Evolutionary conservation across 352 stramenopile species (phyloP).

Genomic region (Phytophthora palmivora): DNA sequence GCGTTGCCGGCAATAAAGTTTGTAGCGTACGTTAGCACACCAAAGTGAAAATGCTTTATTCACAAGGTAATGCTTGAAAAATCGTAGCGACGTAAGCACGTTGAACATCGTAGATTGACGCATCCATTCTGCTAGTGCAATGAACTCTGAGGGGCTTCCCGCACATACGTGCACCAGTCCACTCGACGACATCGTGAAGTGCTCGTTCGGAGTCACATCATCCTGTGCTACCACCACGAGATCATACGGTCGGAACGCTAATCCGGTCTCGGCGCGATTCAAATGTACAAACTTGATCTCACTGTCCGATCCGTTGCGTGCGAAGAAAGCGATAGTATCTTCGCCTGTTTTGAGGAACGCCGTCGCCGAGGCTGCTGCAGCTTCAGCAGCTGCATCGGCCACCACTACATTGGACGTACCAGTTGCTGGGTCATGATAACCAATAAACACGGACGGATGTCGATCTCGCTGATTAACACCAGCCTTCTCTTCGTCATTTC

Average conservation of each 20-base stretch:
- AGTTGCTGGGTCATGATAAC: conserved; percentile 55
- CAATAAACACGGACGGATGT: conserved; percentile 50
- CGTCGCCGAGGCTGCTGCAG: conserved; percentile 56
- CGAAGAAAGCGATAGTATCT: conserved; percentile 95
- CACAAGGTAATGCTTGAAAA: conserved; percentile 96
- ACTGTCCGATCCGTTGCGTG: conserved; percentile 89
- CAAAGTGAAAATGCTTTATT: conserved; percentile 92
- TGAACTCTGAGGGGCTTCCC: conserved; percentile 91
- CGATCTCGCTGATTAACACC: conserved; percentile 37
- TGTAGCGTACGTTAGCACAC: conserved; percentile 90
- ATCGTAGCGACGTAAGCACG: conserved; percentile 93
- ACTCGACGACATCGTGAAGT: conserved; percentile 93
- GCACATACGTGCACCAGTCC: conserved; percentile 78
- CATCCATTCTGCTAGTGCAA: conserved; percentile 95
- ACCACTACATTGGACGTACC: conserved; percentile 41
- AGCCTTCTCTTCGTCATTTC: conserved; percentile 29
- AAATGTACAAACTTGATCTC: conserved; percentile 96
- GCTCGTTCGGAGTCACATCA: conserved; percentile 80
- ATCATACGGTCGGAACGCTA: conserved; percentile 92
- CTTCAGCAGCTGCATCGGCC: conserved; percentile 54
- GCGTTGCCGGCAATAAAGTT: conserved; percentile 91
- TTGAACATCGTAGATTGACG: conserved; percentile 95
- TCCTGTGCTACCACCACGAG: conserved; percentile 87
- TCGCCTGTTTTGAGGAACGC: conserved; percentile 82
- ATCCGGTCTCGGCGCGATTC: conserved; percentile 74